Conservation (phyloP, 23 red algal species). For the Gracilaria vermiculophylla region DNA sequence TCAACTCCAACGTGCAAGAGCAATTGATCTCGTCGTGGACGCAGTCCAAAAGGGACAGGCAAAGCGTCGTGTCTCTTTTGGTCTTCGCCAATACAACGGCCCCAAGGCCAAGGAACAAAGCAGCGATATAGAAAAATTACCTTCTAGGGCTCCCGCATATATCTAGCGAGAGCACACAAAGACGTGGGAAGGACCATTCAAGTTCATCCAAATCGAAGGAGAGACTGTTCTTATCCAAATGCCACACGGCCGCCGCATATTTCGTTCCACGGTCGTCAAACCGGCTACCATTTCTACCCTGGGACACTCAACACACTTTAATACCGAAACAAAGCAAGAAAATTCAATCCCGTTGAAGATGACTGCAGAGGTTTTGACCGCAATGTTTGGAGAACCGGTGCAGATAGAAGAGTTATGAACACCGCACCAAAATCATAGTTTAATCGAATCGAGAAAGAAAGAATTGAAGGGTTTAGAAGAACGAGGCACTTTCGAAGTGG, state of each 20-base stretch:
- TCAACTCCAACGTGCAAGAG: neutral
- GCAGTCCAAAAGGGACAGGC: conserved; percentile 25
- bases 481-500: neutral
- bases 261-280: neutral
- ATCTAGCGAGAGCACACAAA: neutral
- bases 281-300: neutral
- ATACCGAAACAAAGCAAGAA: neutral
- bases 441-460: neutral
- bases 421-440: neutral
- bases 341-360: neutral
- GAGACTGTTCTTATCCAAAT: conserved; percentile 7
- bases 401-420: neutral
- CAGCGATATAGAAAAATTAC: neutral
- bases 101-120: neutral
- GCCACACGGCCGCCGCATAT: neutral
- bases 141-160: neutral
- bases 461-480: neutral
- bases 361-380: neutral
- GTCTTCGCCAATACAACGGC: neutral
- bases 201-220: conserved; percentile 16
- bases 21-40: neutral
- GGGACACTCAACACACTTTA: neutral
- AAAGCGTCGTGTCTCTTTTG: conserved; percentile 17
- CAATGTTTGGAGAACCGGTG: neutral
- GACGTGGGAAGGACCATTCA: neutral